Conservation (phyloP, 139 green algal species). For the Tetradesmus lagerheimii region DNA sequence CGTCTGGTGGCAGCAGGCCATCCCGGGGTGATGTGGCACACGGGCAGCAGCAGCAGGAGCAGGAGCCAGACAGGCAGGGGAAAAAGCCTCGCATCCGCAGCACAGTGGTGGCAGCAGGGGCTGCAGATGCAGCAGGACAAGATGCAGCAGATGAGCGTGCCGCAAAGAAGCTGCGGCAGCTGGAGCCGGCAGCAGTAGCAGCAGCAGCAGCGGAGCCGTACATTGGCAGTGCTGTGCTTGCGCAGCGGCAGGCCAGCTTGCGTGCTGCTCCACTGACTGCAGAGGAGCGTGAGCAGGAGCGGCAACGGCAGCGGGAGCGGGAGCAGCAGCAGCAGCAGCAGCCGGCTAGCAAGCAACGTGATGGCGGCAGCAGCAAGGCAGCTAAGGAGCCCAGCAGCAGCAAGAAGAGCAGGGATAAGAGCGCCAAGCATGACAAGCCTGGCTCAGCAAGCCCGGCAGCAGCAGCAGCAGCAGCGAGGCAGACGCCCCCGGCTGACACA, state of each 20-base stretch:
- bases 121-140: not conserved
- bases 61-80: not conserved
- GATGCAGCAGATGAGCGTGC: not conserved
- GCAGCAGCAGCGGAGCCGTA: constrained; percentile 16
- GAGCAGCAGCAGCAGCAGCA: constrained; percentile 24
- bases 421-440: not conserved
- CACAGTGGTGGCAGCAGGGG: constrained; percentile 9
- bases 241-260: not conserved
- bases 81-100: constrained; percentile 17
- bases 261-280: not conserved
- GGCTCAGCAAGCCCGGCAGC: not conserved
- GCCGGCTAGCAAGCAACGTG: not conserved
- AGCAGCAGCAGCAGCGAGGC: not conserved
- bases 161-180: not conserved
- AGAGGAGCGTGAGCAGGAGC: constrained; percentile 13
- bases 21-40: not conserved
- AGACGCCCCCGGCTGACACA: not conserved
- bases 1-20: not conserved
- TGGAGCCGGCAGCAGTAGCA: not conserved
- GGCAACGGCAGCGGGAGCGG: not conserved
- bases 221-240: constrained; percentile 28
- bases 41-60: constrained; percentile 12
- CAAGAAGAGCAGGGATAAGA: not conserved
- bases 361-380: not conserved
- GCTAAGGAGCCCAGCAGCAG: not conserved